Percentiles rank a stretch among this genome's conserved stretches.
These are phyloP conservation scores for Alternaria tenuissima DNA, from an alignment of 2,329 filamentous ascomycete genomes.

Conservation along the genomic window DNA sequence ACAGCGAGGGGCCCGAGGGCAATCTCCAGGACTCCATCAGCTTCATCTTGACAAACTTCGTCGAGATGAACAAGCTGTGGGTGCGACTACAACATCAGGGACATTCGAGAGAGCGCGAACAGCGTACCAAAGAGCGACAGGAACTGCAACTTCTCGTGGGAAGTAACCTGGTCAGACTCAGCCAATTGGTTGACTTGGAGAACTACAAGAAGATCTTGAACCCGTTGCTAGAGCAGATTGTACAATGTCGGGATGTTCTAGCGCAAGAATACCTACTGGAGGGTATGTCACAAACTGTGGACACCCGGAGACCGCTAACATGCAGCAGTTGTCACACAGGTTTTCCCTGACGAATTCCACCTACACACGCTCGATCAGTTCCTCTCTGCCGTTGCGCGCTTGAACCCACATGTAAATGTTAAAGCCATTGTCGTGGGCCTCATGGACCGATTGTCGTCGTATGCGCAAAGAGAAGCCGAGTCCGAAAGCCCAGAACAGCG, in stretches of 20 bases:
- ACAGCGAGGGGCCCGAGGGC: conserved; percentile 89
- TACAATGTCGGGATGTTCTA: conserved; percentile 95
- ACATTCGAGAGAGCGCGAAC: conserved; percentile 91
- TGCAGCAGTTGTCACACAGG: conserved; percentile 87
- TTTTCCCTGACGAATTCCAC: conserved; percentile 98
- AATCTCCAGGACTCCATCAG: conserved; percentile 98
- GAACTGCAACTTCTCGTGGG: conserved; percentile 95
- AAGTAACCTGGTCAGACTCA: conserved; percentile 93
- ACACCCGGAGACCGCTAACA: conserved; percentile 30
- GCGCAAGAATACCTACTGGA: conserved; percentile 97
- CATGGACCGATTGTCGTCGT: conserved; percentile 95
- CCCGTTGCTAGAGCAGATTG: conserved; percentile 92
- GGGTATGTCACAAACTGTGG: conserved; percentile 52
- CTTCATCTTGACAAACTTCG: conserved; percentile 97
- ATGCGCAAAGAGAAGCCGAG: conserved; percentile 87
- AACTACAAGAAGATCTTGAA: conserved; percentile 93
- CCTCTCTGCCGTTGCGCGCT: conserved; percentile 86
- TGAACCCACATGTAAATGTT: conserved; percentile 97
- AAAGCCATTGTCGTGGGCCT: conserved; percentile 97
- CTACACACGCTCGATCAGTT: conserved; percentile 96
- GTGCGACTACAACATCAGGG: conserved; percentile 97
- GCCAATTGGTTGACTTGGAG: conserved; percentile 93
- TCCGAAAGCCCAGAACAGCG: conserved; percentile 74
- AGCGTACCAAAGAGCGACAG: conserved; percentile 91
- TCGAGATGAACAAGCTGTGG: conserved; percentile 99